Conservation (phyloP, 140 eudicot species). For the Flaveria floridana region DNA sequence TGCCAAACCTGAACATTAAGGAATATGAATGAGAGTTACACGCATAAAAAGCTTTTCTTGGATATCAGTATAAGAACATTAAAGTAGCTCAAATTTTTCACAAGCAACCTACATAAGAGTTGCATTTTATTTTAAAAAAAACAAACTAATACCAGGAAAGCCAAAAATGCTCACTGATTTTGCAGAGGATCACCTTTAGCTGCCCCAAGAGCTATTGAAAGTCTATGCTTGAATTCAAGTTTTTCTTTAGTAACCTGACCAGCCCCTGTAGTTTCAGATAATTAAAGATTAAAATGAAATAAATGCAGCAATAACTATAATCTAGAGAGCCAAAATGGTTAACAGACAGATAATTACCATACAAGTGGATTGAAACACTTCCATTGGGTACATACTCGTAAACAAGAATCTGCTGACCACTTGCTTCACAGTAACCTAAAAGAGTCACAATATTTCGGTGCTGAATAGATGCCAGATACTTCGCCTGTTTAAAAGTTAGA, state of each 20-base stretch:
- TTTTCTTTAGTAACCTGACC: conserved; percentile 77
- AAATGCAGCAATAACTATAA: not conserved
- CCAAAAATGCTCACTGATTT: conserved; percentile 98
- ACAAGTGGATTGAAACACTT: conserved; percentile 91
- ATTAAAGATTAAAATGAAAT: not conserved
- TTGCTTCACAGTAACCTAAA: conserved; percentile 87
- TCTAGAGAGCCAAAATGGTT: not conserved
- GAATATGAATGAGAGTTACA: conserved; percentile 26
- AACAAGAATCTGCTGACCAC: conserved; percentile 79
- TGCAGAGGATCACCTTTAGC: conserved; percentile 99
- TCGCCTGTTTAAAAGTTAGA: conserved; percentile 56
- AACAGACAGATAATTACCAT: conserved; percentile 55
- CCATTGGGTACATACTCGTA: conserved; percentile 95
- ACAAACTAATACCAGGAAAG: conserved; percentile 81
- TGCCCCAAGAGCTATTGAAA: conserved; percentile 92
- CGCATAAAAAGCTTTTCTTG: not conserved
- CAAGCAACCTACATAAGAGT: conserved; percentile 27
- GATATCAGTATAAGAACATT: conserved; percentile 2
- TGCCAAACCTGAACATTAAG: conserved; percentile 57
- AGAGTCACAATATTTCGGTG: conserved; percentile 91
- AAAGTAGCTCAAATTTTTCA: conserved; percentile 11
- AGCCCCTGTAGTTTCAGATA: conserved; percentile 52
- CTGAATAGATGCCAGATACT: conserved; percentile 87
- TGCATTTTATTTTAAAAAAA: conserved; percentile 40
- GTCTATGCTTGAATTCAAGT: conserved; percentile 97